phyloP scores from a whole-genome alignment of 306 rosid genomes.

The Ziziphus jujuba region DNA sequence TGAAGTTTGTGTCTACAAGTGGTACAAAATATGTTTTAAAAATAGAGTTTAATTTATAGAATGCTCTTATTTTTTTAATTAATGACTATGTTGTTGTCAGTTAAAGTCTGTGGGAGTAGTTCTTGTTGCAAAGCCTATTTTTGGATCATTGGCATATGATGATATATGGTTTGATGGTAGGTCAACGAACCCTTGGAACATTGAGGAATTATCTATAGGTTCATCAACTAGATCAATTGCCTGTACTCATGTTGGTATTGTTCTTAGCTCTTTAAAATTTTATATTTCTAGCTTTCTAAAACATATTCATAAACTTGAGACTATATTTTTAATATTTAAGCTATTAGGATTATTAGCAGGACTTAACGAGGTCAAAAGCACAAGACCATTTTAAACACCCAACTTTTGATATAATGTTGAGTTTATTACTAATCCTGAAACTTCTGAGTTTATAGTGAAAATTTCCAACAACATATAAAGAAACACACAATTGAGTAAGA shows the following conservation, averaged over 20 bases:
- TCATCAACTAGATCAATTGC: constrained; percentile 83
- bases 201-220: constrained; percentile 70
- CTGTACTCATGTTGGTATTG: constrained; percentile 64
- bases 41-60: no score
- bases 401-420: no score
- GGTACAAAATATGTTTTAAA: constrained; percentile 32
- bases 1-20: constrained; percentile 76
- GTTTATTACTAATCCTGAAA: no score
- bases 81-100: constrained; percentile 14
- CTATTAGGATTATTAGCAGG: constrained; percentile 41
- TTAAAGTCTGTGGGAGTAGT: constrained; percentile 63
- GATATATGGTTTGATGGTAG: constrained; percentile 87
- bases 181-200: constrained; percentile 81
- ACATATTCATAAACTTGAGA: constrained; percentile 20
- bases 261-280: background rate
- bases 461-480: no score
- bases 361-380: no score
- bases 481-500: no score
- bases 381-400: no score
- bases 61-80: constrained; percentile 1
- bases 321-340: constrained; percentile 56
- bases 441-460: no score
- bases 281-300: background rate
- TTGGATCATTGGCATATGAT: constrained; percentile 79
- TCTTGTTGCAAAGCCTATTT: constrained; percentile 86